phyloP scores from a whole-genome alignment of 257 asterid species.

The Lithospermum erythrorhizon region DNA sequence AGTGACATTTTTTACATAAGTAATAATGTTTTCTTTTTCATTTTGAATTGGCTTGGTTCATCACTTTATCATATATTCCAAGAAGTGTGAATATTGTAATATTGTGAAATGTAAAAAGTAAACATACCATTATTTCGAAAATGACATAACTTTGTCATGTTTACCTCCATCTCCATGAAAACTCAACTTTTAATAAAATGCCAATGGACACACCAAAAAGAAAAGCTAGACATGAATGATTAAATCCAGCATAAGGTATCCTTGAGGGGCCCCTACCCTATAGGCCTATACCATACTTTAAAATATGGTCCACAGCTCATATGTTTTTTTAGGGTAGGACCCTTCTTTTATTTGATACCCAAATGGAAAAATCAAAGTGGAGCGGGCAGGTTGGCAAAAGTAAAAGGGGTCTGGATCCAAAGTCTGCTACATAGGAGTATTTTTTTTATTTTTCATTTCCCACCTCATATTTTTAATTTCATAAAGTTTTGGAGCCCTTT shows the following conservation, averaged over 20 bases:
- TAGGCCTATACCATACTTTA: slow-evolving; percentile 18
- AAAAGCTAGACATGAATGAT: slow-evolving; percentile 41
- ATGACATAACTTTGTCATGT: no score
- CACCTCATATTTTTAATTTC: background rate
- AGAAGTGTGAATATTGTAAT: no score
- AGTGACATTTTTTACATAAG: no score
- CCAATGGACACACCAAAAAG: slow-evolving; percentile 1
- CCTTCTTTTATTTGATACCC: slow-evolving; percentile 20
- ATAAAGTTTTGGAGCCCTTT: slow-evolving; percentile 1
- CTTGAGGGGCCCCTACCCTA: slow-evolving; percentile 21
- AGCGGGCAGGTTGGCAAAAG: slow-evolving; percentile 30
- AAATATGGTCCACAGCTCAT: slow-evolving; percentile 25
- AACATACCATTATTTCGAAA: no score
- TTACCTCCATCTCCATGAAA: no score
- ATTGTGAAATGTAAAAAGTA: no score
- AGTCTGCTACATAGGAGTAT: slow-evolving; percentile 26
- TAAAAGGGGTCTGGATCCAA: slow-evolving; percentile 55
- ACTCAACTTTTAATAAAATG: no score
- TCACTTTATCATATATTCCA: no score
- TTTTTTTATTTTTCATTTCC: slow-evolving; percentile 6
- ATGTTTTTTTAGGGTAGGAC: background rate
- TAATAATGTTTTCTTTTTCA: no score
- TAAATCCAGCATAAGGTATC: slow-evolving; percentile 42
- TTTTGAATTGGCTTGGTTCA: no score
- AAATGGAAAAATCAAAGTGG: slow-evolving; percentile 15